A percentile compares a stretch with the other conserved stretches of the same genome.
Conservation (phyloP, 1,284 basidiomycete genomes). For the Ustilago cynodontis region DNA sequence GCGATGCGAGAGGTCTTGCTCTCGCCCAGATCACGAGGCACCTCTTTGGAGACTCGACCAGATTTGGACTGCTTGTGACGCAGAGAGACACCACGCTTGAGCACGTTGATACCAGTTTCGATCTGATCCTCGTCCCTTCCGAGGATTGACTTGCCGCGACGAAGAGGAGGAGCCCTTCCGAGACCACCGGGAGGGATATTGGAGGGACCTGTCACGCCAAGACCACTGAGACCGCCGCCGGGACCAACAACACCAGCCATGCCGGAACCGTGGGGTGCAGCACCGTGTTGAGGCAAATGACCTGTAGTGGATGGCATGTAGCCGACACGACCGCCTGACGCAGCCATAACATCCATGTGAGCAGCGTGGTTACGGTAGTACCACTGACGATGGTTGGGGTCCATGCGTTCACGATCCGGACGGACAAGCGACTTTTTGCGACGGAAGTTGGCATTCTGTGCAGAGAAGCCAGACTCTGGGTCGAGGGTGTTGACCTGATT, state of each 20-base stretch:
- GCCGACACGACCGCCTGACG: conserved; percentile 55
- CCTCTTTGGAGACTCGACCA: conserved; percentile 49
- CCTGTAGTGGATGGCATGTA: conserved; percentile 69
- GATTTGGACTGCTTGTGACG: conserved; percentile 57
- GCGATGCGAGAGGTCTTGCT: conserved; percentile 58
- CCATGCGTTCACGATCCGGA: conserved; percentile 96
- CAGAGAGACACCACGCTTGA: conserved; percentile 68
- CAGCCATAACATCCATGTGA: conserved; percentile 74
- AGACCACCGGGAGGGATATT: conserved; percentile 61
- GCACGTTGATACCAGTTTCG: conserved; percentile 68
- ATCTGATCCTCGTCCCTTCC: conserved; percentile 69
- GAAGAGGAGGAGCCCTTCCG: conserved; percentile 57
- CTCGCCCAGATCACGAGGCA: conserved; percentile 57
- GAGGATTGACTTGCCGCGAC: conserved; percentile 68
- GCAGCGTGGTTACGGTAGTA: conserved; percentile 92
- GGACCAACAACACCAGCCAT: conserved; percentile 61
- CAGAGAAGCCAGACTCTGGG: conserved; percentile 60
- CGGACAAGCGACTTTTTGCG: conserved; percentile 93
- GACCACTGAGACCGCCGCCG: conserved; percentile 67
- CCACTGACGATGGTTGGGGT: conserved; percentile 93
- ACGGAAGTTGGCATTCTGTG: conserved; percentile 70
- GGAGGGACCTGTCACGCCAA: conserved; percentile 58
- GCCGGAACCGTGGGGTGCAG: conserved; percentile 55
- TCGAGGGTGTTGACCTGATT: conserved; percentile 55
- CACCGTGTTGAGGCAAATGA: conserved; percentile 68